These are phyloP conservation scores for Tubosaeta sp. DNA, from an alignment of 768 basidiomycete species.

Conservation along the genomic window DNA sequence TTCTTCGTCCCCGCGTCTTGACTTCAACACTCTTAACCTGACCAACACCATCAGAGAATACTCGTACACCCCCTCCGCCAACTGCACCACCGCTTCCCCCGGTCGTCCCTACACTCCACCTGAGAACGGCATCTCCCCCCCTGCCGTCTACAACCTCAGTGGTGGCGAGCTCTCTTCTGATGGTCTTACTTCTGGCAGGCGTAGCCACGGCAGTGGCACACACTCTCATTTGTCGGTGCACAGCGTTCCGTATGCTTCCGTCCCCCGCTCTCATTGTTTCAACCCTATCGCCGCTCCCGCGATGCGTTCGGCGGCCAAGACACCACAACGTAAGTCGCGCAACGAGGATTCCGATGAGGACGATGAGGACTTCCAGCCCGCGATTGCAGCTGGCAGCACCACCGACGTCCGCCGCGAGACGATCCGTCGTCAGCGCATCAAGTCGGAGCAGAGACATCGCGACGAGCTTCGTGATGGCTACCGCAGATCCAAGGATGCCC, in stretches of 20 bases:
- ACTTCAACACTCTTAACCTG: conserved; percentile 60
- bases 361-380: conserved; percentile 67
- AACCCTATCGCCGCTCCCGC: conserved; percentile 62
- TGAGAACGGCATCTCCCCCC: too few relatives aligned
- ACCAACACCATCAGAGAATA: conserved; percentile 54
- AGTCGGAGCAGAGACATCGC: conserved; percentile 86
- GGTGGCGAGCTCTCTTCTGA: too few relatives aligned
- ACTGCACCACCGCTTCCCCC: conserved; percentile 49
- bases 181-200: conserved; percentile 22
- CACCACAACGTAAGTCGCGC: conserved; percentile 40
- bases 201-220: conserved; percentile 68
- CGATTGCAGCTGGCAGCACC: conserved; percentile 36
- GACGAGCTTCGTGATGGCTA: conserved; percentile 93
- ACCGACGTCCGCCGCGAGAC: conserved; percentile 81
- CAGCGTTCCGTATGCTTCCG: conserved; percentile 51
- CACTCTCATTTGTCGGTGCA: conserved; percentile 46
- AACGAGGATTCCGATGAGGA: conserved; percentile 69
- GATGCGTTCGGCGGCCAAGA: conserved; percentile 50
- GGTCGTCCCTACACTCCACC: too few relatives aligned
- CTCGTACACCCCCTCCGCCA: conserved; percentile 52
- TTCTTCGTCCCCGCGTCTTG: conserved; percentile 55
- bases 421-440: conserved; percentile 83
- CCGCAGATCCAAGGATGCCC: conserved; percentile 82
- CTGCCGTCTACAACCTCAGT: too few relatives aligned
- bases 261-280: conserved; percentile 74